Evolutionary conservation across 352 stramenopile species (phyloP).

Genomic region (Phytophthora nicotianae): DNA sequence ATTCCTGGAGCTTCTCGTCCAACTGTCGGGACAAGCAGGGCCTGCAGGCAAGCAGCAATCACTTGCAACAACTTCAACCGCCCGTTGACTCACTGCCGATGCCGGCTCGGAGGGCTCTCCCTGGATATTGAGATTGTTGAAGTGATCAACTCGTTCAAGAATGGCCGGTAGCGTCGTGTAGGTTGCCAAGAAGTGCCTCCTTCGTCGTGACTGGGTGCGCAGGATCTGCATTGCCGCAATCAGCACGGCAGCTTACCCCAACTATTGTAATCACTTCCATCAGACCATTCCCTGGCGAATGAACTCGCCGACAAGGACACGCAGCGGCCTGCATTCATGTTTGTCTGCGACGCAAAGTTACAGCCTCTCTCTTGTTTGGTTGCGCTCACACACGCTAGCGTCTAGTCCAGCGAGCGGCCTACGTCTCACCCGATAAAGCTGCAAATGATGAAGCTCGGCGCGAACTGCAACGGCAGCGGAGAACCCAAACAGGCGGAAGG

Average conservation of each 20-base stretch:
- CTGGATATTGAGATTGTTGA: background rate
- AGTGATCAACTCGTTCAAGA: background rate
- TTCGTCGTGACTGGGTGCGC: too few species aligned
- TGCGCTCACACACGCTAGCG: background rate
- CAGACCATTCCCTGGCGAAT: background rate
- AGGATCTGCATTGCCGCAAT: conserved; percentile 18
- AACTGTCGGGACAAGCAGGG: background rate
- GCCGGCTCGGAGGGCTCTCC: background rate
- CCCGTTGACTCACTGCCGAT: background rate
- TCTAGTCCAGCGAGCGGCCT: background rate
- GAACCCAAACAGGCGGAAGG: background rate
- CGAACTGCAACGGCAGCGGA: background rate
- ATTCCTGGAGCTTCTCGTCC: conserved; percentile 2
- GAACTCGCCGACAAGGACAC: conserved; percentile 4
- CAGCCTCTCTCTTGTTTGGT: background rate
- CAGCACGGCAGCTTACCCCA: conserved; percentile 1
- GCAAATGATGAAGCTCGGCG: conserved; percentile 1
- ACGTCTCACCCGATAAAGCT: conserved; percentile 1
- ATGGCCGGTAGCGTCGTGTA: background rate
- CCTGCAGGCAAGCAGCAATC: too few species aligned
- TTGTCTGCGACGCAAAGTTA: background rate
- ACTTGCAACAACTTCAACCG: background rate
- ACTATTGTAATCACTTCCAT: background rate
- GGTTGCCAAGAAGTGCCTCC: too few species aligned
- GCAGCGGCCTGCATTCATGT: background rate